phyloP scores from a whole-genome alignment of 768 basidiomycete species.

The Russula virescens region DNA sequence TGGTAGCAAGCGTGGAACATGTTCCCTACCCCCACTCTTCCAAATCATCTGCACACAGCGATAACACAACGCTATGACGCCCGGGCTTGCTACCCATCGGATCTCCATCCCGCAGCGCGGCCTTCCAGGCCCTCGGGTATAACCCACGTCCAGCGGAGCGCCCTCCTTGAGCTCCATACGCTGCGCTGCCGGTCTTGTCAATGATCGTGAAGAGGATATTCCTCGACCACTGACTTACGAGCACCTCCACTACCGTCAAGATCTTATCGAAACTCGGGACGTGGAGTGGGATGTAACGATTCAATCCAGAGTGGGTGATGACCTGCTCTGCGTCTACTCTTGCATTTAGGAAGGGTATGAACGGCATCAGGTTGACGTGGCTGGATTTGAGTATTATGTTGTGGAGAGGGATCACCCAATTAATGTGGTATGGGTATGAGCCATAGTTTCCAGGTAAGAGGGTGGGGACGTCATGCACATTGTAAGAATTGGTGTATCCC shows the following conservation, averaged over 20 bases:
- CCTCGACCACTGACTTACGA: conserved; percentile 23
- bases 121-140: conserved; percentile 22
- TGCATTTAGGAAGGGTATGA: conserved; percentile 36
- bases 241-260: conserved; percentile 26
- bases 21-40: conserved; percentile 39
- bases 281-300: conserved; percentile 33
- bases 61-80: conserved; percentile 33
- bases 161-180: conserved; percentile 45
- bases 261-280: conserved; percentile 23
- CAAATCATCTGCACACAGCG: conserved; percentile 59
- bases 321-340: conserved; percentile 29
- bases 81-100: conserved; percentile 31
- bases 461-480: background rate
- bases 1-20: too few relatives aligned
- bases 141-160: conserved; percentile 38
- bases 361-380: conserved; percentile 37
- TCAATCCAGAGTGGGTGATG: conserved; percentile 27
- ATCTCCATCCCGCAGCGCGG: conserved; percentile 20
- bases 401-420: conserved; percentile 35
- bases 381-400: conserved; percentile 31
- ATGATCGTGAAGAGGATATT: conserved; percentile 35
- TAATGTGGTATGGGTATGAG: conserved; percentile 35
- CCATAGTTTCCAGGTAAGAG: conserved; percentile 25
- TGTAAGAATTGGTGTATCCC: conserved; percentile 19
- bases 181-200: conserved; percentile 39